phyloP scores from a whole-genome alignment of 805 yeast species.

The Saccharomyces jurei region DNA sequence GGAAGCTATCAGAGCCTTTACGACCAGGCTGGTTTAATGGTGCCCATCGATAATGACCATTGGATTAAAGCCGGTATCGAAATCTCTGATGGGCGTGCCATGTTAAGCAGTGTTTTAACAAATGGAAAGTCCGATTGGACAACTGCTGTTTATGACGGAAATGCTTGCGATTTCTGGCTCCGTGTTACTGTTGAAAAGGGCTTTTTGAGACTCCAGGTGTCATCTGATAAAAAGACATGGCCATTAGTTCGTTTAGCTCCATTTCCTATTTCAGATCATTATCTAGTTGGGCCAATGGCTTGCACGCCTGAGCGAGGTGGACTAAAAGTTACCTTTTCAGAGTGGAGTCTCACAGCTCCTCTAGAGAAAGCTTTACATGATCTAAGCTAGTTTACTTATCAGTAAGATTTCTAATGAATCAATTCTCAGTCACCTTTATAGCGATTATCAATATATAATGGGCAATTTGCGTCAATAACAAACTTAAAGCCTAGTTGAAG shows the following conservation, averaged over 20 bases:
- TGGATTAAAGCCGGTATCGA: constrained; percentile 6
- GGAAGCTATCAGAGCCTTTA: constrained; percentile 1
- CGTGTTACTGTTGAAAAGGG: constrained; percentile 3
- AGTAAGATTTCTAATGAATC: too few relatives aligned
- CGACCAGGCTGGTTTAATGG: constrained; percentile 5
- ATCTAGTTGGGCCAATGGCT: constrained; percentile 4
- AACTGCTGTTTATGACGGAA: constrained; percentile 1
- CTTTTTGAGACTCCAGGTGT: not conserved
- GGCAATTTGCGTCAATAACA: not conserved
- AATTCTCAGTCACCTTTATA: not conserved
- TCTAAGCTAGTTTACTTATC: not conserved
- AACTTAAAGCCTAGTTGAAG: too few relatives aligned
- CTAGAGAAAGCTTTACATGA: not conserved
- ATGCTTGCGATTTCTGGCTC: constrained; percentile 1
- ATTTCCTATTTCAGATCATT: not conserved
- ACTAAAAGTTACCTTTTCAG: constrained; percentile 3
- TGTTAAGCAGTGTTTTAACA: constrained; percentile 5
- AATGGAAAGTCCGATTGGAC: constrained; percentile 3
- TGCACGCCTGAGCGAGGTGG: constrained; percentile 5
- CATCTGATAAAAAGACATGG: constrained; percentile 3
- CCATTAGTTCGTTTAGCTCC: constrained; percentile 3
- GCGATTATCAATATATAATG: not conserved
- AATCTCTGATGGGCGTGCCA: constrained; percentile 3
- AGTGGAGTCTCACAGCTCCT: constrained; percentile 1
- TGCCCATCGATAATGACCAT: not conserved